A percentile compares a stretch with the other conserved stretches of the same genome.
These are phyloP conservation scores for Phytomonas serpens DNA, from an alignment of 208 protist species.

Conservation along the genomic window DNA sequence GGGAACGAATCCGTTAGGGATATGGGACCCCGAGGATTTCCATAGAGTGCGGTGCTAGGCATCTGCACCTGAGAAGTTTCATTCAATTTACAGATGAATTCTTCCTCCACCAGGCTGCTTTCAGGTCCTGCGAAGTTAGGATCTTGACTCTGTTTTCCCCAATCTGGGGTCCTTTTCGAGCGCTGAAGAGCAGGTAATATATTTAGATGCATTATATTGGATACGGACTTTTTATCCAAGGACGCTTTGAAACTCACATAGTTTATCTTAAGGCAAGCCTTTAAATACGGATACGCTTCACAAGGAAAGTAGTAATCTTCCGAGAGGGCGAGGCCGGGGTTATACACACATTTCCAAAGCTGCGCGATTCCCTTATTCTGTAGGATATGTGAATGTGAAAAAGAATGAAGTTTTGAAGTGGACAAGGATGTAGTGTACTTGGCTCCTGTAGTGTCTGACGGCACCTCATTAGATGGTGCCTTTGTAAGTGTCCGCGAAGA, in stretches of 20 bases:
- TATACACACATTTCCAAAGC: neutral
- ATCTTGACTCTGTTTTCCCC: neutral
- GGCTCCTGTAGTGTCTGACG: neutral
- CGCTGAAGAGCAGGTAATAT: too few relatives aligned
- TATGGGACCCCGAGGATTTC: neutral
- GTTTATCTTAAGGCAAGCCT: neutral
- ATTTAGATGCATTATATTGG: neutral
- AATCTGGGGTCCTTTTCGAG: too few relatives aligned
- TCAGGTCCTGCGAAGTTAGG: neutral
- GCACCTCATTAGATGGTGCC: neutral
- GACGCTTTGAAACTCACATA: neutral
- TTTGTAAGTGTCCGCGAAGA: neutral
- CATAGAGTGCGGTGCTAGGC: too few relatives aligned
- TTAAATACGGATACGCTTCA: slow-evolving; percentile 1
- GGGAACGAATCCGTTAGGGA: neutral
- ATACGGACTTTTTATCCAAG: neutral
- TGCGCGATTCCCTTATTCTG: neutral
- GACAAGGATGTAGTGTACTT: neutral
- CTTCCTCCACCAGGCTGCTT: neutral
- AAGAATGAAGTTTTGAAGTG: neutral
- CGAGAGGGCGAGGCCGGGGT: slow-evolving; percentile 5
- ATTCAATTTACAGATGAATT: neutral
- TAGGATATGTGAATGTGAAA: too few relatives aligned
- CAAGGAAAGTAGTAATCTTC: slow-evolving; percentile 19
- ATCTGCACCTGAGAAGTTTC: neutral